Evolutionary conservation across 495 filamentous ascomycete species (phyloP).

Genomic region (Apodospora peruviana): DNA sequence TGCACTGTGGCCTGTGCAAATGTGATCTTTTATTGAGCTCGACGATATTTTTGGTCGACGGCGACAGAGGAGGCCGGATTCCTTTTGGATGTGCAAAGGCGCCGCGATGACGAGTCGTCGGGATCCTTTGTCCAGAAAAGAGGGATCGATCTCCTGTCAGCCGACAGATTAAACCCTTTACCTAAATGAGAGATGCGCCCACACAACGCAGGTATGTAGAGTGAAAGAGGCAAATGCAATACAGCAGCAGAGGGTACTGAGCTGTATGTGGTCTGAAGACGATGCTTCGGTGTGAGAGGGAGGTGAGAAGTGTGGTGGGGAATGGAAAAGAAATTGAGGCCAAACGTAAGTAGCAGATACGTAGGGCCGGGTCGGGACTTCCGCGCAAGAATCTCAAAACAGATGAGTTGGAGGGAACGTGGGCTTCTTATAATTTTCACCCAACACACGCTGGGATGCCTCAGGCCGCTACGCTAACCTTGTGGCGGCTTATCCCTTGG

Average conservation of each 20-base stretch:
- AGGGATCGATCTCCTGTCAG: slow-evolving; percentile 24
- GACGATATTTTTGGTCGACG: slow-evolving; percentile 27
- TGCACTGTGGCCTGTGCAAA: slow-evolving; percentile 34
- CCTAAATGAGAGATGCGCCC: slow-evolving; percentile 36
- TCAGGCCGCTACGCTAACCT: slow-evolving; percentile 28
- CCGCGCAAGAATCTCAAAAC: slow-evolving; percentile 40
- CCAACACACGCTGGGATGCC: slow-evolving; percentile 13
- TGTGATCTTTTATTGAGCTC: slow-evolving; percentile 28
- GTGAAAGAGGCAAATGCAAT: slow-evolving; percentile 18
- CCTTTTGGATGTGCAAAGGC: slow-evolving; percentile 22
- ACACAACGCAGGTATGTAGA: slow-evolving; percentile 25
- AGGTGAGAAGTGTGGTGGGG: slow-evolving; percentile 27
- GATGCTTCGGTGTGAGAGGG: slow-evolving; percentile 17
- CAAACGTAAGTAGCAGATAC: slow-evolving; percentile 33
- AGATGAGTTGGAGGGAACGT: slow-evolving; percentile 38
- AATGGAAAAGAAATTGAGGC: slow-evolving; percentile 30
- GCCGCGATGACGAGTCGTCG: slow-evolving; percentile 18
- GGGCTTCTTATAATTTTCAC: slow-evolving; percentile 44
- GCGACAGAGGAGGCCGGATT: slow-evolving; percentile 28
- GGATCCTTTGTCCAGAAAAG: slow-evolving; percentile 26
- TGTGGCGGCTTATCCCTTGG: slow-evolving; percentile 26
- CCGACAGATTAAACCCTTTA: slow-evolving; percentile 26
- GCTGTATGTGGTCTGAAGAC: slow-evolving; percentile 22
- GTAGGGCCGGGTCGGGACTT: slow-evolving; percentile 45
- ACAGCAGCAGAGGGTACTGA: slow-evolving; percentile 29